Evolutionary conservation across 2,329 filamentous ascomycete genomes (phyloP).

Genomic region (Fusarium staphyleae): DNA sequence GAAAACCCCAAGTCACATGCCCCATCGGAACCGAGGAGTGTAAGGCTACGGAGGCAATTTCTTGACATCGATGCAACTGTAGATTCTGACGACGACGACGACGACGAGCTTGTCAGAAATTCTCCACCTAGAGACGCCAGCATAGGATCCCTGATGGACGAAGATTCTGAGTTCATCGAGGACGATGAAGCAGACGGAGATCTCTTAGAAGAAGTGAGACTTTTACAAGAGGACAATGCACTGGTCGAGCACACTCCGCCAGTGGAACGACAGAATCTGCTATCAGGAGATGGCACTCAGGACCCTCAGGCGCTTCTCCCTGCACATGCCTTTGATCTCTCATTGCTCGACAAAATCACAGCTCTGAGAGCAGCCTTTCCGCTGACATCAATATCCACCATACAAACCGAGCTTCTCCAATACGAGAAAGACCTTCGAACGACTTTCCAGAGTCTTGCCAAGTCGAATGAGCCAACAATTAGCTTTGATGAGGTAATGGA

Average conservation of each 20-base stretch:
- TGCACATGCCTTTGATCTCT: constrained; percentile 17
- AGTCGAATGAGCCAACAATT: constrained; percentile 44
- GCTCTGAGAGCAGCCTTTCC: constrained; percentile 56
- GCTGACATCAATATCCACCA: constrained; percentile 44
- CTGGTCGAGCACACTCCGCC: constrained; percentile 18
- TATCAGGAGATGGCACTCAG: constrained; percentile 1
- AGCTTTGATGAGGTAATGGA: constrained; percentile 47
- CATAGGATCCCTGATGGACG: constrained; percentile 17
- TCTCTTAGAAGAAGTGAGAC: constrained; percentile 32
- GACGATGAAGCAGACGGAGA: constrained; percentile 23
- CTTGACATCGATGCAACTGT: constrained; percentile 32
- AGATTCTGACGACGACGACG: constrained; percentile 22
- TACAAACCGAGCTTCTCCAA: constrained; percentile 48
- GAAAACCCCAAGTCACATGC: constrained; percentile 39
- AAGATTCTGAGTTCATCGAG: constrained; percentile 20
- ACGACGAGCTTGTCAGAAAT: constrained; percentile 38
- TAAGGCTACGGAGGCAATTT: constrained; percentile 31
- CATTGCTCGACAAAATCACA: constrained; percentile 43
- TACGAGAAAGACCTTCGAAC: constrained; percentile 46
- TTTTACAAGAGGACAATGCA: constrained; percentile 35
- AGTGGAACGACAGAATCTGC: constrained; percentile 5
- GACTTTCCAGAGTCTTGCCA: constrained; percentile 49
- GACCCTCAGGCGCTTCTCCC: background rate
- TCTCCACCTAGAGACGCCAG: background rate
- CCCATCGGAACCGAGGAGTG: constrained; percentile 24